Conservation (phyloP, 2,329 filamentous ascomycete genomes). For the Ceratocystis eucalypticola region DNA sequence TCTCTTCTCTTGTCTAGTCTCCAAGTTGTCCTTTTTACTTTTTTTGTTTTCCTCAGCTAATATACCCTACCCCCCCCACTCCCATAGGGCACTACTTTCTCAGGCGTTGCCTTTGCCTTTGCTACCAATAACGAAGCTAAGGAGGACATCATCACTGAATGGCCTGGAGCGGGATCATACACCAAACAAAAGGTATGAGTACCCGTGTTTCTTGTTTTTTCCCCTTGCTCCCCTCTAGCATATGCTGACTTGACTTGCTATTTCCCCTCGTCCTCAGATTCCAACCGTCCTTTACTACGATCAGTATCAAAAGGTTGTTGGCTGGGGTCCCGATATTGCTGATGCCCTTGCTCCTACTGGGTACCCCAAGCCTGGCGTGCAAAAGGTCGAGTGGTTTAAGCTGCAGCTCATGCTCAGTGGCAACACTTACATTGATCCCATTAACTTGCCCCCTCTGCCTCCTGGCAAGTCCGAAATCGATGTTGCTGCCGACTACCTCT, state of each 20-base stretch:
- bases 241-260: not conserved
- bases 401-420: conserved; percentile 96
- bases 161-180: conserved; percentile 93
- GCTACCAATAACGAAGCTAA: conserved; percentile 95
- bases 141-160: conserved; percentile 98
- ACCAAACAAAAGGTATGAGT: conserved; percentile 85
- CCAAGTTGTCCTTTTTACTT: not conserved
- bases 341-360: conserved; percentile 92
- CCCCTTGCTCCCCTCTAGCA: not conserved
- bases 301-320: conserved; percentile 98
- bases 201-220: not conserved
- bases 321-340: conserved; percentile 96
- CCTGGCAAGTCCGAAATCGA: conserved; percentile 98
- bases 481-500: conserved; percentile 97
- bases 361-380: conserved; percentile 92
- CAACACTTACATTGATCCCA: conserved; percentile 98
- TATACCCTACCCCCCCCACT: not conserved
- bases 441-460: conserved; percentile 92
- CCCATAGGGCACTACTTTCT: conserved; percentile 82
- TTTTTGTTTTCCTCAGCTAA: not conserved
- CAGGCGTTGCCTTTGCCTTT: conserved; percentile 92
- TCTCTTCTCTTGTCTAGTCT: not conserved
- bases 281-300: conserved; percentile 99
- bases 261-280: conserved; percentile 46
- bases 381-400: conserved; percentile 99